Evolutionary conservation across 2,329 filamentous ascomycete genomes (phyloP), one percentile per base, ranked within the genome.

Genomic region (Pseudonectria foliicola): DNA sequence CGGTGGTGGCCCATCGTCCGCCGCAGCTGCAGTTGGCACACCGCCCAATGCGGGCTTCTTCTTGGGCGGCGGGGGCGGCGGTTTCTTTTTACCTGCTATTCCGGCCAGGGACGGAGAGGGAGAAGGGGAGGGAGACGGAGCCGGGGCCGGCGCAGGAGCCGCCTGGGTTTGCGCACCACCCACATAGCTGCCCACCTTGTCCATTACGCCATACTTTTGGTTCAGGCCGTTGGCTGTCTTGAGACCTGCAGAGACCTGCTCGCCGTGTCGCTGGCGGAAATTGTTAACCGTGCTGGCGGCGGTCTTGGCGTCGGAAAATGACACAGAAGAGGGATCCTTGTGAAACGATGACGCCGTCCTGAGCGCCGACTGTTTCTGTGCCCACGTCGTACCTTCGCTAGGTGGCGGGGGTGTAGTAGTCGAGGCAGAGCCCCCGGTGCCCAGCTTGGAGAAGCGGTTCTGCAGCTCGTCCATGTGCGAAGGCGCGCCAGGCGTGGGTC

Each of bases 241-340:
- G 48, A 71, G 67, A 0, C 80, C 80, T 6, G 73, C 62, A 2
- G 74, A 71, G 6, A 84, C 73, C 53, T 85, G 77, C 13, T 81
- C 80, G 4, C 80, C 75, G 48, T 86, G 80, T 18, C 80, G 64
- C 53, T 85, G 75, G 11, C 79, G 77, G 56, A 87, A 84, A 51
- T 82, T 81, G 44, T 77, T 80, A 26, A 73, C 72, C 25, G 77
- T 82, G 18, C 68, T 66, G 2, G 75, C 80, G 11, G 77, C 73
- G 26, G 67, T 60, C 39, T 65, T 68, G 7, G 73, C 67, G 49
- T 85, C 77, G 4, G 73, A 61, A 3, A 79, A 44, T 0, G 75
- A 78, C 2, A 82, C 74, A 2, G 73, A 73, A 4, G 73, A 71
- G 2, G 79, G 77, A 46, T 82, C 69, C 43, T 73, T 75, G 33